phyloP scores from a whole-genome alignment of 108 stramenopile genomes.

The Nitzschia inconspicua region DNA sequence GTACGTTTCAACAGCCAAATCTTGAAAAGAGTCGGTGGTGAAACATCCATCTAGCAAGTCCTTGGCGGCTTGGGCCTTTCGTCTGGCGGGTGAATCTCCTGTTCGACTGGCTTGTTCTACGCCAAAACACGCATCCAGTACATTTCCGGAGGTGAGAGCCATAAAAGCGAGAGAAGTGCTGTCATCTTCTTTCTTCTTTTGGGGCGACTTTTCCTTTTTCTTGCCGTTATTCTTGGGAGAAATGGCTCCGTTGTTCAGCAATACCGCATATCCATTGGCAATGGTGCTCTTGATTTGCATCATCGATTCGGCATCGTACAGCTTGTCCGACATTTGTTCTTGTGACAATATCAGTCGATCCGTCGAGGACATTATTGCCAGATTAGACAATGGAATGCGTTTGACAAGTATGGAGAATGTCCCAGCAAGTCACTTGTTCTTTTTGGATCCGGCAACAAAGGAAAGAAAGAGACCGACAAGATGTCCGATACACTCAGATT shows the following conservation, averaged over 20 bases:
- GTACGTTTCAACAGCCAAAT: slow-evolving; percentile 42
- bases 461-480: no score
- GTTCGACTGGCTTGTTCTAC: slow-evolving; percentile 7
- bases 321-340: slow-evolving; percentile 6
- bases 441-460: no score
- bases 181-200: slow-evolving; percentile 9
- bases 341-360: slow-evolving; percentile 18
- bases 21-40: slow-evolving; percentile 23
- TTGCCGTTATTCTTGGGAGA: neutral
- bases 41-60: slow-evolving; percentile 24
- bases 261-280: slow-evolving; percentile 30
- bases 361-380: slow-evolving; percentile 7
- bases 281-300: slow-evolving; percentile 17
- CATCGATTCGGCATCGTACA: slow-evolving; percentile 41
- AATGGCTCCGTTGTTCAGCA: slow-evolving; percentile 17
- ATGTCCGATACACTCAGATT: no score
- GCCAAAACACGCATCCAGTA: slow-evolving; percentile 62
- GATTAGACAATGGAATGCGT: no score
- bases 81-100: slow-evolving; percentile 22
- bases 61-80: slow-evolving; percentile 25
- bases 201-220: neutral
- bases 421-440: no score
- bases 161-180: slow-evolving; percentile 34
- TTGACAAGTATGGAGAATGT: no score
- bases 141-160: slow-evolving; percentile 58